Evolutionary conservation across 2,329 filamentous ascomycete genomes (phyloP).

Genomic region (Colletotrichum sansevieriae): DNA sequence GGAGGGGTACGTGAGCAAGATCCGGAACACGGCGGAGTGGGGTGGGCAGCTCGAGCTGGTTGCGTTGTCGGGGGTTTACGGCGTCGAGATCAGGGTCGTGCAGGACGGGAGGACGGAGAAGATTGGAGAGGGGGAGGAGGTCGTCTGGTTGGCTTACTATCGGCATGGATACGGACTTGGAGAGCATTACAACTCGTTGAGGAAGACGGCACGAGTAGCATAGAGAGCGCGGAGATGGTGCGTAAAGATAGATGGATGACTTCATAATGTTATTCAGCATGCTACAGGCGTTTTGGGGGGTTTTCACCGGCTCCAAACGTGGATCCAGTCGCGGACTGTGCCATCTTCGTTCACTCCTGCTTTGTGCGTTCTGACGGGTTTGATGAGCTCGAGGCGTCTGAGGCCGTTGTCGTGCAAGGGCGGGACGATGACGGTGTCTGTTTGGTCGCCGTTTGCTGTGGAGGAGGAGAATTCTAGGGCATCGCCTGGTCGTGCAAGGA

Average conservation of each 20-base stretch:
- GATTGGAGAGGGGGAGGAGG: slow-evolving; percentile 69
- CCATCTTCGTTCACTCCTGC: slow-evolving; percentile 61
- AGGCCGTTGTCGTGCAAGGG: slow-evolving; percentile 56
- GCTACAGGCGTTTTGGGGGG: neutral
- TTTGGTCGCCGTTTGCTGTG: slow-evolving; percentile 43
- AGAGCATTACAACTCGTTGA: slow-evolving; percentile 96
- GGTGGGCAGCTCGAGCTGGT: slow-evolving; percentile 92
- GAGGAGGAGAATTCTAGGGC: slow-evolving; percentile 68
- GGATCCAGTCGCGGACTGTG: slow-evolving; percentile 64
- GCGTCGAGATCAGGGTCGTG: slow-evolving; percentile 84
- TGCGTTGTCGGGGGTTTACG: slow-evolving; percentile 85
- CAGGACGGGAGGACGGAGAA: slow-evolving; percentile 86
- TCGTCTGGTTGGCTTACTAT: slow-evolving; percentile 93
- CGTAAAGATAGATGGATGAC: neutral
- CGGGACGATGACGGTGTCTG: slow-evolving; percentile 55
- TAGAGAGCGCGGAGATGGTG: slow-evolving; percentile 17
- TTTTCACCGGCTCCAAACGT: slow-evolving; percentile 61
- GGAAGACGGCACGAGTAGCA: slow-evolving; percentile 53
- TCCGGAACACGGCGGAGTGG: slow-evolving; percentile 93
- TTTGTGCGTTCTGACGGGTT: slow-evolving; percentile 63
- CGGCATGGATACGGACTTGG: slow-evolving; percentile 93
- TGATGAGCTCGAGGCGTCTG: slow-evolving; percentile 62
- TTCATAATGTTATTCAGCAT: neutral
- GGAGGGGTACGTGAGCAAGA: slow-evolving; percentile 78
- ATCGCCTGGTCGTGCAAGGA: slow-evolving; percentile 78